These are phyloP conservation scores for Cladobotryum mycophilum DNA, from an alignment of 2,329 filamentous ascomycete species.

Conservation along the genomic window DNA sequence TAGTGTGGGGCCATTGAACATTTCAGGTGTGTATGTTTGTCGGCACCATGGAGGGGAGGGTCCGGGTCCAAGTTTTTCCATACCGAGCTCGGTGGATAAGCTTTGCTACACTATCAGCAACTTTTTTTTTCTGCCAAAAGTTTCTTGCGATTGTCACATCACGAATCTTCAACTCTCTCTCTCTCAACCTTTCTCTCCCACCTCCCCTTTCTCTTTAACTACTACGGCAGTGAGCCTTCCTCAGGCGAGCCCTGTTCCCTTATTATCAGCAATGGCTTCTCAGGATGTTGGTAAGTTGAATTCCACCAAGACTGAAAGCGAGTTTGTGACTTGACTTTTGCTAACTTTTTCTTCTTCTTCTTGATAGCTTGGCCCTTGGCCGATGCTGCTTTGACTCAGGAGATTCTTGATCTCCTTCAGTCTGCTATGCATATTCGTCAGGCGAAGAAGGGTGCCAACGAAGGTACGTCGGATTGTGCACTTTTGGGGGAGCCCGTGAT, in stretches of 20 bases:
- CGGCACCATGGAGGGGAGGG: too few species aligned
- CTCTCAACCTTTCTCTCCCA: conserved; percentile 10
- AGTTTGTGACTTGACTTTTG: neutral
- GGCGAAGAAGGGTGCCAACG: conserved; percentile 86
- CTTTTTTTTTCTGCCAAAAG: conserved; percentile 3
- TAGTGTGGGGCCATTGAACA: too few species aligned
- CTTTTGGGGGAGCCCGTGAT: neutral
- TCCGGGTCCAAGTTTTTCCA: too few species aligned
- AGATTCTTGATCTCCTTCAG: conserved; percentile 78
- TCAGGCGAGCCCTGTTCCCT: conserved; percentile 25
- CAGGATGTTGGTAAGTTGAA: conserved; percentile 6
- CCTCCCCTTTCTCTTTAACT: neutral
- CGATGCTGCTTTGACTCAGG: conserved; percentile 67
- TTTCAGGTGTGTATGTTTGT: too few species aligned
- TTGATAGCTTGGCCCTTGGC: conserved; percentile 61
- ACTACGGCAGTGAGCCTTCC: conserved; percentile 52
- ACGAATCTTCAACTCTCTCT: conserved; percentile 9
- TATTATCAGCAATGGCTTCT: neutral
- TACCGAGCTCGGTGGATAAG: neutral
- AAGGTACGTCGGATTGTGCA: conserved; percentile 35
- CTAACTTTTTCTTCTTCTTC: conserved; percentile 15
- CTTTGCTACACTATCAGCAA: conserved; percentile 4
- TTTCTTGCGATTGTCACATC: conserved; percentile 9
- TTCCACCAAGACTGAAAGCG: too few species aligned
- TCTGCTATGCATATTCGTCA: conserved; percentile 61